Conservation (phyloP, 106 monocot genomes). For the Dendrobium officinale region DNA sequence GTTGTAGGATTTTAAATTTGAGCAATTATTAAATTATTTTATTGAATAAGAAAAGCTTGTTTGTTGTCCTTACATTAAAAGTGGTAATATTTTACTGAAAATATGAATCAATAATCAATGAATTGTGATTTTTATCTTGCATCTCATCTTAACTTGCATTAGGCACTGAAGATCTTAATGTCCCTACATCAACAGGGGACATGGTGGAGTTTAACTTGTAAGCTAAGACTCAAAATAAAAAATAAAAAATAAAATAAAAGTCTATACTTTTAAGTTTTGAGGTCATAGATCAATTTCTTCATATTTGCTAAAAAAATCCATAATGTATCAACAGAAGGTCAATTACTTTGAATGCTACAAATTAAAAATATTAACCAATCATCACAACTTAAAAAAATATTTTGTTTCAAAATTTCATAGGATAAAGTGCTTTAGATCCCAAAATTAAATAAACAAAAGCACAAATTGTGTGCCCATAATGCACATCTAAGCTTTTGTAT, state of each 20-base stretch:
- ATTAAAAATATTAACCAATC: not conserved
- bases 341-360: not conserved
- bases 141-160: no score
- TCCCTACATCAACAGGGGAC: no score
- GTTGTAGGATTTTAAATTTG: no score
- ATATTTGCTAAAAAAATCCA: not conserved
- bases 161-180: no score
- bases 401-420: not conserved
- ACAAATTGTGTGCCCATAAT: not conserved
- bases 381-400: not conserved
- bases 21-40: no score
- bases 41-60: no score
- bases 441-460: not conserved
- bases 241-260: not conserved
- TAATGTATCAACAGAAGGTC: not conserved
- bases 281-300: not conserved
- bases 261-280: not conserved
- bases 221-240: not conserved
- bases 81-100: no score
- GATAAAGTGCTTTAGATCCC: not conserved
- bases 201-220: not conserved
- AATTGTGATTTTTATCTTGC: no score
- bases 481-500: not conserved
- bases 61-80: no score
- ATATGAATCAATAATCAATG: no score